Evolutionary conservation across 2,329 filamentous ascomycete species (phyloP).

Genomic region (Waltergamsia citrina): DNA sequence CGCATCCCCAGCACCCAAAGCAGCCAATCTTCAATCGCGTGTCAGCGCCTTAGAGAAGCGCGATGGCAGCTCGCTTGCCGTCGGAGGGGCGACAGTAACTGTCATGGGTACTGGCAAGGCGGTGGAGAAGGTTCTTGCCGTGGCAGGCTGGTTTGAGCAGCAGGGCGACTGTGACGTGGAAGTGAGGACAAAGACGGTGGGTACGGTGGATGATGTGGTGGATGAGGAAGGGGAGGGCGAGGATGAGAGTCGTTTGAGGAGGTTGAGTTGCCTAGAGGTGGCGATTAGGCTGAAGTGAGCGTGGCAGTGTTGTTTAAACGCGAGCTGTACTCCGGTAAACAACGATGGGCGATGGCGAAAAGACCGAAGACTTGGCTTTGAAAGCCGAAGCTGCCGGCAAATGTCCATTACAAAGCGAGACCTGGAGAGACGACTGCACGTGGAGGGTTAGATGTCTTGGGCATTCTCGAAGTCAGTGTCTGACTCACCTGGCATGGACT

Average conservation of each 20-base stretch:
- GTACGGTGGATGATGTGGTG: slow-evolving; percentile 59
- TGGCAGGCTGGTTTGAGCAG: slow-evolving; percentile 57
- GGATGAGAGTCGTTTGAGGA: slow-evolving; percentile 31
- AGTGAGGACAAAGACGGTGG: slow-evolving; percentile 52
- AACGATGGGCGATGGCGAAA: too few relatives aligned
- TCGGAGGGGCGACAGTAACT: slow-evolving; percentile 32
- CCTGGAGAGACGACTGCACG: too few relatives aligned
- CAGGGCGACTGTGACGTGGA: slow-evolving; percentile 48
- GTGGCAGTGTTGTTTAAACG: not conserved
- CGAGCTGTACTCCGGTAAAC: too few relatives aligned
- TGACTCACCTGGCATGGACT: too few relatives aligned
- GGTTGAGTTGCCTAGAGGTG: slow-evolving; percentile 42
- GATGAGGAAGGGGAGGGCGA: slow-evolving; percentile 24
- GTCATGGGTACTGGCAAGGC: slow-evolving; percentile 59
- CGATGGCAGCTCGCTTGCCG: slow-evolving; percentile 7
- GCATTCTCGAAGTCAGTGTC: too few relatives aligned
- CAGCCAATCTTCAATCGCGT: slow-evolving; percentile 34
- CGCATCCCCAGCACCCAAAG: slow-evolving; percentile 33
- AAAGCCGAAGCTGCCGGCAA: too few relatives aligned
- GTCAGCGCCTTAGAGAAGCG: slow-evolving; percentile 28
- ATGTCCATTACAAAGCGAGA: too few relatives aligned
- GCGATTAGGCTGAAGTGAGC: slow-evolving; percentile 34
- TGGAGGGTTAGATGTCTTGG: too few relatives aligned
- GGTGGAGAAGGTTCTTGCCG: slow-evolving; percentile 50
- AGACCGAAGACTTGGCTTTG: too few relatives aligned